Percentiles rank a stretch among this genome's conserved stretches.
Conservation (phyloP, 176 grass and related monocot genomes). For the Aegilops speltoides region DNA sequence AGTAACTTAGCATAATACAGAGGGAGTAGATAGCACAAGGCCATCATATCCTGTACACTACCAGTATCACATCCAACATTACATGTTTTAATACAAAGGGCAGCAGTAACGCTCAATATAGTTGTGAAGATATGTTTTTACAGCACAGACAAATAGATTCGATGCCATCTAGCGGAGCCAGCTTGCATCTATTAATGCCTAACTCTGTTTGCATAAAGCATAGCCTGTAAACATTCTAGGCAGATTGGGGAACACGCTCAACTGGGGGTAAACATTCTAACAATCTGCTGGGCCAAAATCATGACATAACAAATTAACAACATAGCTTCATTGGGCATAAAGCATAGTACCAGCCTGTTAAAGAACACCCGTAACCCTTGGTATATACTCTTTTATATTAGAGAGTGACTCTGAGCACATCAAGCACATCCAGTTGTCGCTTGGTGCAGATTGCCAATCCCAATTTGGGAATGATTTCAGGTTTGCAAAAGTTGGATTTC, state of each 20-base stretch:
- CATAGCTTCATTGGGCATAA: background rate
- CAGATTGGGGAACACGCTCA: background rate
- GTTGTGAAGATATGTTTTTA: background rate
- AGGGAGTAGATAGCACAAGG: too few relatives aligned
- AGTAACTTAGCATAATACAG: too few relatives aligned
- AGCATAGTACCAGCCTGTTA: background rate
- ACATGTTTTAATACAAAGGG: background rate
- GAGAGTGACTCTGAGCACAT: too few relatives aligned
- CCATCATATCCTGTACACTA: too few relatives aligned
- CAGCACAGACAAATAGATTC: background rate
- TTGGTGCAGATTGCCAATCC: too few relatives aligned
- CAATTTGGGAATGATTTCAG: too few relatives aligned
- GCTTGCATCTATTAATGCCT: background rate
- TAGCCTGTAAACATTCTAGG: background rate
- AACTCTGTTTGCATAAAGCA: background rate
- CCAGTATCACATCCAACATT: background rate
- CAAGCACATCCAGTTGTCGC: too few relatives aligned
- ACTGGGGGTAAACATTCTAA: background rate
- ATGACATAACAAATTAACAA: background rate
- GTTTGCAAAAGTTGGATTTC: too few relatives aligned
- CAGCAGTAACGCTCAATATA: background rate
- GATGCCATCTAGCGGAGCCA: background rate
- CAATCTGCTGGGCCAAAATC: background rate
- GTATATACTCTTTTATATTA: too few relatives aligned
- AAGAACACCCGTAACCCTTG: background rate